Percentiles rank a stretch among this genome's conserved stretches.
These are phyloP conservation scores for Nelumbo lutea DNA, from an alignment of 164 flowering plant species.

Conservation along the genomic window DNA sequence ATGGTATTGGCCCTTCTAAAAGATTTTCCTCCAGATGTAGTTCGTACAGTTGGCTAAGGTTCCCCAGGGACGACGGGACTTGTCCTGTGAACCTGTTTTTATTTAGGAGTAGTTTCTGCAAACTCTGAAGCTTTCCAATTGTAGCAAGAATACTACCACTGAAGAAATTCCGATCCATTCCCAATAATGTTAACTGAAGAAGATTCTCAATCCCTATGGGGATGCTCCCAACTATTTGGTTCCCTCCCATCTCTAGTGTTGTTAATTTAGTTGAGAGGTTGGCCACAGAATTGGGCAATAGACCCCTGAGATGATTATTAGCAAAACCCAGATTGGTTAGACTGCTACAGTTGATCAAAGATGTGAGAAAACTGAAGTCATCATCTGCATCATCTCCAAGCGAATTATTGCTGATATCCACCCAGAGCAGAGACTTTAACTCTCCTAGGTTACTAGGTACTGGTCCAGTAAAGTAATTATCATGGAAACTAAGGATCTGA, in stretches of 20 bases:
- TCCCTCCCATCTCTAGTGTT: not conserved
- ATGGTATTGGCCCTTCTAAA: not conserved
- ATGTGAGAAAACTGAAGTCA: conserved; percentile 7
- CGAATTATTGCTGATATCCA: no score
- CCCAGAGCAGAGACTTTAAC: not conserved
- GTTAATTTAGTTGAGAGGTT: not conserved
- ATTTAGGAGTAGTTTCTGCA: not conserved
- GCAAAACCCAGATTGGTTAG: not conserved
- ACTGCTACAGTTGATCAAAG: conserved; percentile 23
- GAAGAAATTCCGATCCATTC: not conserved
- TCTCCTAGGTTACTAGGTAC: not conserved
- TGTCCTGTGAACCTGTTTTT: not conserved
- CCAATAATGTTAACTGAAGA: not conserved
- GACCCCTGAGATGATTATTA: conserved; percentile 19
- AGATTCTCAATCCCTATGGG: not conserved
- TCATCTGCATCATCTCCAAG: not conserved
- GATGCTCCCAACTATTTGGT: not conserved
- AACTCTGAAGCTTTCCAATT: not conserved
- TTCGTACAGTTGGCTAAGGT: not conserved
- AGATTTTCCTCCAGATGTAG: not conserved
- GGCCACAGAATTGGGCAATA: conserved; percentile 17
- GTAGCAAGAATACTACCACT: not conserved
- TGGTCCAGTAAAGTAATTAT: not conserved
- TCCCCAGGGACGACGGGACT: not conserved
- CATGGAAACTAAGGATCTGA: not conserved